These are phyloP conservation scores for Catenaria anguillulae DNA, from an alignment of 371 early-diverging fungal species.

Conservation along the genomic window DNA sequence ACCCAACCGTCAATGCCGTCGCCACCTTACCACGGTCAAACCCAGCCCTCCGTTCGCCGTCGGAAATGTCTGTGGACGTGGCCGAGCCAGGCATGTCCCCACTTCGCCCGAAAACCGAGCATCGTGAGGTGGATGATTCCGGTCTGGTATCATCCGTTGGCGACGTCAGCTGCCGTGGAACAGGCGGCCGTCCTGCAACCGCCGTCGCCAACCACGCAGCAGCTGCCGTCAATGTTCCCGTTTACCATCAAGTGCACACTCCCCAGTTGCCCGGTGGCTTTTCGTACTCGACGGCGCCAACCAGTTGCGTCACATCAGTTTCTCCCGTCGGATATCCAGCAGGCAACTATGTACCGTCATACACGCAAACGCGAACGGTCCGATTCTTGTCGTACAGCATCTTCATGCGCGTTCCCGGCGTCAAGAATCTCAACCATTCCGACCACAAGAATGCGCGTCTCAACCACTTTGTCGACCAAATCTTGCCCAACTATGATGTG, in stretches of 20 bases:
- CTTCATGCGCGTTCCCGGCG: conserved; percentile 67
- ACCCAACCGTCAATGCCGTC: neutral
- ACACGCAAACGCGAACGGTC: conserved; percentile 14
- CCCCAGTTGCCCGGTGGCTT: no score
- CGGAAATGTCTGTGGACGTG: no score
- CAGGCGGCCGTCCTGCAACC: no score
- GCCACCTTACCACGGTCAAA: neutral
- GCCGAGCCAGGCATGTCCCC: neutral
- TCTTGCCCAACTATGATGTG: conserved; percentile 54
- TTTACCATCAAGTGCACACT: no score
- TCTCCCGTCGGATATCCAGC: no score
- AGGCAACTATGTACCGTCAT: no score
- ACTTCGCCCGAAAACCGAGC: conserved; percentile 1
- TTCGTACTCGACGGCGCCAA: no score
- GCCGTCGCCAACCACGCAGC: no score
- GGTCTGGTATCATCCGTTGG: conserved; percentile 4
- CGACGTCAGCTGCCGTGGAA: neutral
- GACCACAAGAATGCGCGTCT: conserved; percentile 64
- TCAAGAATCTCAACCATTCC: conserved; percentile 44
- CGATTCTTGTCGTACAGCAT: conserved; percentile 64
- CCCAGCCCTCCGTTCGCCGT: neutral
- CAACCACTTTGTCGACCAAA: conserved; percentile 38
- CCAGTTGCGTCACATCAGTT: no score
- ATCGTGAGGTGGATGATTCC: conserved; percentile 4
- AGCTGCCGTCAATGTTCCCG: no score